Evolutionary conservation across 495 filamentous ascomycete genomes (phyloP), one percentile per base, ranked within the genome.

Genomic region (Penicillium atrosanguineum): DNA sequence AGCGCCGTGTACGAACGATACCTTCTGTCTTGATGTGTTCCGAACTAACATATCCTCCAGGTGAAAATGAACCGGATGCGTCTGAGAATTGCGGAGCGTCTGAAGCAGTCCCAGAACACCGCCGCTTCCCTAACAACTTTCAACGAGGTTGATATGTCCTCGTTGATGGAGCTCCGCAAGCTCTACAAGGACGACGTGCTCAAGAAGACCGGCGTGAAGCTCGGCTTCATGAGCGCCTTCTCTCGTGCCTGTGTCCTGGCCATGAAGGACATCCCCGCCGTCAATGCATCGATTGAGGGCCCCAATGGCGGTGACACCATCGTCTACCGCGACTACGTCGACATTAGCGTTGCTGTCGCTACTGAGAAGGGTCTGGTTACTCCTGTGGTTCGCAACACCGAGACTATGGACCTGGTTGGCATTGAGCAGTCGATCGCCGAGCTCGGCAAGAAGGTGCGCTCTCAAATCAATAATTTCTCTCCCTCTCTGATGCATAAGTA

Each of bases 41-140:
- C 50, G 36, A 25, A 40, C 48, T 59, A 37, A 63, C 23, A 40
- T 20, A 11, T 23, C 44, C 48, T 44, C 25, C 54, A 93, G 90
- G 91, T 97, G 60, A 98, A 98, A 80, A 98, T 98, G 94, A 97
- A 97, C 78, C 89, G 95, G 48, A 98, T 98, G 95, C 90, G 94
- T 46, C 83, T 97, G 41, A 85, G 94, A 19, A 98, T 97, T 56
- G 90, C 94, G 19, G 94, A 98, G 78, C 92, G 94, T 57, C 81
- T 98, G 46, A 98, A 98, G 83, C 94, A 98, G 67, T 97, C 93
- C 15, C 94, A 99, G 75, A 97, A 99, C 76, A 97, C 94, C 5
- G 94, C 95, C 48, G 94, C 94, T 31, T 96, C 94, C 15, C 76
- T 99, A 46, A 97, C 94, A 16, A 99, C 94, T 16, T 99, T 99